Evolutionary conservation across 2,329 filamentous ascomycete genomes (phyloP).

Genomic region (Hypocreales sp.): DNA sequence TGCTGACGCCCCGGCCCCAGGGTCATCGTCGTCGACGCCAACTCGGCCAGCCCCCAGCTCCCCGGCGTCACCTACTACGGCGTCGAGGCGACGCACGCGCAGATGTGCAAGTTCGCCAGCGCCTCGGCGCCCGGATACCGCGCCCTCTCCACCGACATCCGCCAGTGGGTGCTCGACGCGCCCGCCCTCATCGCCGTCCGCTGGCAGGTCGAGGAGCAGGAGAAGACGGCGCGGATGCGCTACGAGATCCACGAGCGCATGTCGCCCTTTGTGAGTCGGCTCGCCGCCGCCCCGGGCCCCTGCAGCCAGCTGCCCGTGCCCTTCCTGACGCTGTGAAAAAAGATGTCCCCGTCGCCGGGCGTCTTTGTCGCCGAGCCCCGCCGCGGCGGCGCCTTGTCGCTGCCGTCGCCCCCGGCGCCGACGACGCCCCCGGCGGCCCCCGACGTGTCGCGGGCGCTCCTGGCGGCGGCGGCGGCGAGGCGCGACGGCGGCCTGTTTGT

Average conservation of each 20-base stretch:
- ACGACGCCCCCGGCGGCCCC: not conserved
- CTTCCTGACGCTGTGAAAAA: not conserved
- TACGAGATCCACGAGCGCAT: conserved; percentile 30
- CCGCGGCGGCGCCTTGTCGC: not conserved
- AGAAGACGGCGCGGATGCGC: conserved; percentile 26
- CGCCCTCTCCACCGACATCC: conserved; percentile 30
- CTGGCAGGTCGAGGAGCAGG: conserved; percentile 45
- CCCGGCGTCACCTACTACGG: conserved; percentile 58
- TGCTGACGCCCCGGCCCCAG: conserved; percentile 8
- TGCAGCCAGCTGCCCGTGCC: not conserved
- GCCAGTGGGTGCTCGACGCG: conserved; percentile 37
- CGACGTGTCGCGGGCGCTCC: not conserved
- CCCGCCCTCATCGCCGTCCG: conserved; percentile 36
- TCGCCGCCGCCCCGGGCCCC: not conserved
- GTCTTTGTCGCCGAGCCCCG: not conserved
- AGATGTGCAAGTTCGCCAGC: conserved; percentile 58
- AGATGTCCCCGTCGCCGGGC: conserved; percentile 1
- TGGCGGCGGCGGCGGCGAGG: not conserved
- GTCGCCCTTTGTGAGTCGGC: conserved; percentile 9
- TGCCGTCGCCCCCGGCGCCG: not conserved
- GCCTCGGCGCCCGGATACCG: conserved; percentile 49
- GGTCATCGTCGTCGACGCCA: conserved; percentile 51
- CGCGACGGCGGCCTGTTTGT: not conserved
- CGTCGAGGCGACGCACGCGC: conserved; percentile 57
- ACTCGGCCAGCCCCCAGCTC: conserved; percentile 52